These are phyloP conservation scores for Metarhizium album DNA, from an alignment of 2,329 filamentous ascomycete genomes.

Conservation along the genomic window DNA sequence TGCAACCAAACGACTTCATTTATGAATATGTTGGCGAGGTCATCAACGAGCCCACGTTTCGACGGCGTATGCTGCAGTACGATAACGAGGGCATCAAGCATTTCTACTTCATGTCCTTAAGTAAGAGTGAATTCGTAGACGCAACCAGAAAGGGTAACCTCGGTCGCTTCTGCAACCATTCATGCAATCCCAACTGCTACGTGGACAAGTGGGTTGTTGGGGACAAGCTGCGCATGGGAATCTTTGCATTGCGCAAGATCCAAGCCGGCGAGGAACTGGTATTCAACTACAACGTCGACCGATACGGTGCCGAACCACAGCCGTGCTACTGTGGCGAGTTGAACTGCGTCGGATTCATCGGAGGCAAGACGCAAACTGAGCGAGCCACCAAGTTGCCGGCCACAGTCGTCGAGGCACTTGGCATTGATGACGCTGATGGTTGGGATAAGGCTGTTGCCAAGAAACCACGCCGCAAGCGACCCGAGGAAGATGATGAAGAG, in stretches of 20 bases:
- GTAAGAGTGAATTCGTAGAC: slow-evolving; percentile 92
- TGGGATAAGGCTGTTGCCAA: slow-evolving; percentile 88
- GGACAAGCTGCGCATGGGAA: slow-evolving; percentile 96
- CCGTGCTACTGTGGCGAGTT: slow-evolving; percentile 92
- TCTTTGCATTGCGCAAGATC: slow-evolving; percentile 81
- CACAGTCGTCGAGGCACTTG: slow-evolving; percentile 85
- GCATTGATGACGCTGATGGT: slow-evolving; percentile 82
- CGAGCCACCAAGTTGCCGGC: slow-evolving; percentile 84
- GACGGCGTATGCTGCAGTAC: slow-evolving; percentile 83
- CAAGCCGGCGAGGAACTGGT: slow-evolving; percentile 87
- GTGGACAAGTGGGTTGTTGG: slow-evolving; percentile 99
- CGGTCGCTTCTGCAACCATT: slow-evolving; percentile 96
- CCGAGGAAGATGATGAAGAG: slow-evolving; percentile 84
- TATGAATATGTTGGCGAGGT: slow-evolving; percentile 98
- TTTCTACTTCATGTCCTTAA: slow-evolving; percentile 99
- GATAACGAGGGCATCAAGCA: slow-evolving; percentile 96
- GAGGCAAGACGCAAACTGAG: slow-evolving; percentile 95
- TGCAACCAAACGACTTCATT: slow-evolving; percentile 81
- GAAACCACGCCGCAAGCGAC: slow-evolving; percentile 87
- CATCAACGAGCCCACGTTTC: slow-evolving; percentile 85
- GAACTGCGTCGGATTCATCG: slow-evolving; percentile 94
- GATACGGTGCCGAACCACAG: slow-evolving; percentile 93
- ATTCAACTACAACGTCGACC: slow-evolving; percentile 99
- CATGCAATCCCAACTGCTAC: slow-evolving; percentile 97
- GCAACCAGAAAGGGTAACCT: slow-evolving; percentile 95